Conservation (phyloP, 805 yeast genomes). For the Candida sonorensis region DNA sequence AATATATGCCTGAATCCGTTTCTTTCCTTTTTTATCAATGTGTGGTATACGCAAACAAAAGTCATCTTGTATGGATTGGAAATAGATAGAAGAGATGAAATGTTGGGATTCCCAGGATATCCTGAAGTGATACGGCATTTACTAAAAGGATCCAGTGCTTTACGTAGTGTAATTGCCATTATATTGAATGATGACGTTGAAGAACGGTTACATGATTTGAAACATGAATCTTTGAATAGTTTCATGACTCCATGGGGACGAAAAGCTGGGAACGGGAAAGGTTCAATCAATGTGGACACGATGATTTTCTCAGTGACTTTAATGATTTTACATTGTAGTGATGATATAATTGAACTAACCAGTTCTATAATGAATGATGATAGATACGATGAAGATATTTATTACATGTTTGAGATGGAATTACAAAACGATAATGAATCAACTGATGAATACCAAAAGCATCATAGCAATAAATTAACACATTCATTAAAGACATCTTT, state of each 20-base stretch:
- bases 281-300: conserved; percentile 50
- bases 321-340: too few relatives aligned
- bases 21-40: conserved; percentile 43
- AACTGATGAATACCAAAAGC: conserved; percentile 16
- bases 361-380: conserved; percentile 55
- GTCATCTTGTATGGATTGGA: conserved; percentile 55
- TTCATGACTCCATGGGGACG: conserved; percentile 67
- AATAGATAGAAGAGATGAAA: conserved; percentile 46
- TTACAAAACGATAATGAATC: conserved; percentile 19
- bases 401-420: conserved; percentile 29
- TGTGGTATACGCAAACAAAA: conserved; percentile 64
- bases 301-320: conserved; percentile 53
- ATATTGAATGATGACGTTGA: conserved; percentile 45
- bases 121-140: conserved; percentile 43
- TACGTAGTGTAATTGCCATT: conserved; percentile 55
- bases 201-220: conserved; percentile 44
- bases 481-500: too few relatives aligned
- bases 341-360: conserved; percentile 49
- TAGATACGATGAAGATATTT: conserved; percentile 53
- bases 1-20: conserved; percentile 56
- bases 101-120: conserved; percentile 29
- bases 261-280: conserved; percentile 46
- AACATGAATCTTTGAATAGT: conserved; percentile 49
- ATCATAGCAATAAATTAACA: conserved; percentile 6
- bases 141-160: conserved; percentile 57